Evolutionary conservation across 2,329 filamentous ascomycete genomes (phyloP).

Genomic region (Penicillium psychrosexuale): DNA sequence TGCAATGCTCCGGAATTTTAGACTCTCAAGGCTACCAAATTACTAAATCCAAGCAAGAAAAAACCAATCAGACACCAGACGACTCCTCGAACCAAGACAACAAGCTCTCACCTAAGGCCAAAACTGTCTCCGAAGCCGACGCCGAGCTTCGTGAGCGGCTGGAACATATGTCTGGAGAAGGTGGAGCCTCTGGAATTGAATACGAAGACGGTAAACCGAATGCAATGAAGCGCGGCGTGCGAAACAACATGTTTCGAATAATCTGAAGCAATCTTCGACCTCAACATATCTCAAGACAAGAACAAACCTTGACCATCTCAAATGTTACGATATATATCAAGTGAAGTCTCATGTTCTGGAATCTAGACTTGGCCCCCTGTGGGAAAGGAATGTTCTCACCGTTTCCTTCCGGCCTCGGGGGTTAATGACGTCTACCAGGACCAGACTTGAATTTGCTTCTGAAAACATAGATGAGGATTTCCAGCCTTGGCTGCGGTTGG

Average conservation of each 20-base stretch:
- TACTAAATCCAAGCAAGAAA: neutral
- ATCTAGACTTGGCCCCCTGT: neutral
- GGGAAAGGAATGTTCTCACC: neutral
- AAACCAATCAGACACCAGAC: neutral
- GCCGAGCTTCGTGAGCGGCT: slow-evolving; percentile 64
- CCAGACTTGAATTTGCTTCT: neutral
- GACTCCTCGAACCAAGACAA: slow-evolving; percentile 1
- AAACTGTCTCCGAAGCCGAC: slow-evolving; percentile 63
- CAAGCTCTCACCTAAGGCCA: slow-evolving; percentile 39
- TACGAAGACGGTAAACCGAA: slow-evolving; percentile 71
- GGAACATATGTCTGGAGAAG: slow-evolving; percentile 65
- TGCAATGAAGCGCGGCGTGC: slow-evolving; percentile 70
- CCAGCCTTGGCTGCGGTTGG: neutral
- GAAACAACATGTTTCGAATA: slow-evolving; percentile 73
- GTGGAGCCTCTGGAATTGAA: slow-evolving; percentile 68
- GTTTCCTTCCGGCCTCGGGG: neutral
- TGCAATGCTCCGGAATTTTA: neutral
- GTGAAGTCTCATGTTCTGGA: neutral
- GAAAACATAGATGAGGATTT: neutral
- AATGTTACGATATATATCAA: neutral
- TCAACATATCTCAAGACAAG: neutral
- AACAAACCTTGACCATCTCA: neutral
- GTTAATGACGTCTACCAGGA: neutral
- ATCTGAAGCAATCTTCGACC: slow-evolving; percentile 42
- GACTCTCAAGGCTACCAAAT: neutral